Evolutionary conservation across 2,329 filamentous ascomycete genomes (phyloP).

Genomic region (Exophiala spinifera): DNA sequence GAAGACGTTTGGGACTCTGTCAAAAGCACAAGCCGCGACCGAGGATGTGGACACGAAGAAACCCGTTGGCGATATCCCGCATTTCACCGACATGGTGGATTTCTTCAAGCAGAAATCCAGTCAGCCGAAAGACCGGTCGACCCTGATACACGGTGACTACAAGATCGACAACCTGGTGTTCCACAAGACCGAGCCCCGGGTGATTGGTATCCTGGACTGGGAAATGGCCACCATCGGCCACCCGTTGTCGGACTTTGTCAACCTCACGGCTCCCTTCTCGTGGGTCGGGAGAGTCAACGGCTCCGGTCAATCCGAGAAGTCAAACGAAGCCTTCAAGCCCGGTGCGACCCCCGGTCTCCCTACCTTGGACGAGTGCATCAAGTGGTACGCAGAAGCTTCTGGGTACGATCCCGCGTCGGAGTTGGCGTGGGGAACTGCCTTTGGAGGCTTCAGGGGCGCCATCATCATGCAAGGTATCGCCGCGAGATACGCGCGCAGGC

Average conservation of each 20-base stretch:
- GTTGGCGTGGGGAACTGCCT: slow-evolving; percentile 63
- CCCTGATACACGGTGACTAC: slow-evolving; percentile 90
- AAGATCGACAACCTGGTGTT: slow-evolving; percentile 93
- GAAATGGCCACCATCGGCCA: slow-evolving; percentile 99
- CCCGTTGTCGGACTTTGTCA: slow-evolving; percentile 84
- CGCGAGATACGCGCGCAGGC: slow-evolving; percentile 75
- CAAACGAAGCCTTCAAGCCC: slow-evolving; percentile 52
- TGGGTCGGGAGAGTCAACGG: slow-evolving; percentile 36
- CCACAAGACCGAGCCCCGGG: slow-evolving; percentile 79
- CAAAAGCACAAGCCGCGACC: slow-evolving; percentile 69
- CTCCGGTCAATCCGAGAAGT: slow-evolving; percentile 20
- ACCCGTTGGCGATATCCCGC: slow-evolving; percentile 76
- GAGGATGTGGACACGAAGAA: slow-evolving; percentile 73
- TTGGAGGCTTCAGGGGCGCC: slow-evolving; percentile 57
- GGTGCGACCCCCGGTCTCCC: slow-evolving; percentile 66
- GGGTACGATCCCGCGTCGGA: slow-evolving; percentile 67
- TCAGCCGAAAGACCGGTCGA: slow-evolving; percentile 74
- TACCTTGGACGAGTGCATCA: slow-evolving; percentile 54
- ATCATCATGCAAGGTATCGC: slow-evolving; percentile 86
- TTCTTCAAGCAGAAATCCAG: slow-evolving; percentile 70
- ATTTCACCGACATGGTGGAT: slow-evolving; percentile 72
- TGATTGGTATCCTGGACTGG: slow-evolving; percentile 95
- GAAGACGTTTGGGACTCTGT: slow-evolving; percentile 76
- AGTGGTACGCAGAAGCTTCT: slow-evolving; percentile 65
- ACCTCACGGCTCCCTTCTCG: slow-evolving; percentile 56